These are phyloP conservation scores for Dentipellis fragilis DNA, from an alignment of 768 basidiomycete species.

Conservation along the genomic window DNA sequence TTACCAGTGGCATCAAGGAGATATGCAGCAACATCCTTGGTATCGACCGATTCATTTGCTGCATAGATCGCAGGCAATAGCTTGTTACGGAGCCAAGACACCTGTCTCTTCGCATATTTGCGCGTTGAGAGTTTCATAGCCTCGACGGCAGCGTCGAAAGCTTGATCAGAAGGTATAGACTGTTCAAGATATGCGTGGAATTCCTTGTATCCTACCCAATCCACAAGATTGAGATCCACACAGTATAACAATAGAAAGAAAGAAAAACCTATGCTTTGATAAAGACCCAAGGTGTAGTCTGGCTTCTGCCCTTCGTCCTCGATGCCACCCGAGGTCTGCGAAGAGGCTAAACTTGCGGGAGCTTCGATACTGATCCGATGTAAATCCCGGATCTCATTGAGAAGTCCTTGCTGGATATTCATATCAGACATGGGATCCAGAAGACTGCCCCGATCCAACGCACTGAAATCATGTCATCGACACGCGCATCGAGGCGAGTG, in stretches of 20 bases:
- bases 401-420: slow-evolving; percentile 36
- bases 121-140: slow-evolving; percentile 81
- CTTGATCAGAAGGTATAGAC: slow-evolving; percentile 26
- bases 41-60: slow-evolving; percentile 28
- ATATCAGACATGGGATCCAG: slow-evolving; percentile 1
- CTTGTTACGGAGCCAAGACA: slow-evolving; percentile 89
- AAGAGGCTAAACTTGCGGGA: neutral
- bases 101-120: slow-evolving; percentile 86
- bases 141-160: slow-evolving; percentile 46
- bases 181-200: slow-evolving; percentile 61
- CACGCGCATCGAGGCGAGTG: slow-evolving; percentile 62
- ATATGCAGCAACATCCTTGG: slow-evolving; percentile 31
- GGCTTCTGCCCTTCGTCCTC: slow-evolving; percentile 1
- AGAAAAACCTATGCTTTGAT: slow-evolving; percentile 67
- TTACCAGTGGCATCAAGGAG: slow-evolving; percentile 62
- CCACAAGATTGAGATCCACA: neutral
- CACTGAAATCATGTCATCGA: slow-evolving; percentile 88
- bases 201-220: slow-evolving; percentile 75
- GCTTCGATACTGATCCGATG: neutral
- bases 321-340: neutral
- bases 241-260: slow-evolving; percentile 4
- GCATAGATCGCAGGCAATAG: slow-evolving; percentile 61
- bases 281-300: slow-evolving; percentile 82
- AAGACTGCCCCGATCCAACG: slow-evolving; percentile 8
- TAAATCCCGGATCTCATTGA: slow-evolving; percentile 66